phyloP scores from a whole-genome alignment of 2,329 filamentous ascomycete species.

The Pseudocercospora pini-densiflorae region DNA sequence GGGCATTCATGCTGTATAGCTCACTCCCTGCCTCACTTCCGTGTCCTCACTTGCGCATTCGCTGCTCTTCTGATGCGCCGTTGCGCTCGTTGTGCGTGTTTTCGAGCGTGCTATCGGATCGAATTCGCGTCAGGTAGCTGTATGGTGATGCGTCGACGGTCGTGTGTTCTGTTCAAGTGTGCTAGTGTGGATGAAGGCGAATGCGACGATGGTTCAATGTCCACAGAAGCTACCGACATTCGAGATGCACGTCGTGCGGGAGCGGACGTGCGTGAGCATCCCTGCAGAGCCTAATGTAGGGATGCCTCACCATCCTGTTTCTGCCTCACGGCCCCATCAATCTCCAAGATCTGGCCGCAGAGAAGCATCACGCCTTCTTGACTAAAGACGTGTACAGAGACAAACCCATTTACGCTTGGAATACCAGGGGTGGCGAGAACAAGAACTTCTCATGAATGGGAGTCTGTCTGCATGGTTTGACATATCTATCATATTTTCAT shows the following conservation, averaged over 20 bases:
- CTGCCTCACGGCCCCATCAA: background rate
- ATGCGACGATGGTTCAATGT: slow-evolving; percentile 1
- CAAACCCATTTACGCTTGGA: no score
- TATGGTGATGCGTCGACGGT: background rate
- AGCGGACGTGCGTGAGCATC: background rate
- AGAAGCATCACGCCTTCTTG: background rate
- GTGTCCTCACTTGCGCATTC: slow-evolving; percentile 3
- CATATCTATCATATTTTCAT: background rate
- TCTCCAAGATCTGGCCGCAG: background rate
- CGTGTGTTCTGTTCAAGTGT: background rate
- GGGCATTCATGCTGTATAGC: slow-evolving; percentile 15
- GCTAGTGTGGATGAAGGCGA: background rate
- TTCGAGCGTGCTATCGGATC: background rate
- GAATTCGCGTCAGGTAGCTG: background rate
- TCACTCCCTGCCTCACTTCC: background rate
- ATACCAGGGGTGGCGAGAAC: no score
- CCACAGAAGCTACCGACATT: background rate
- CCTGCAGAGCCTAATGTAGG: background rate
- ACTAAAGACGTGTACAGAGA: no score
- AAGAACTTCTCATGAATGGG: no score
- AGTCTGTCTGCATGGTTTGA: background rate
- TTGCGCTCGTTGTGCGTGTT: background rate
- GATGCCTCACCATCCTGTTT: background rate
- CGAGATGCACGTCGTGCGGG: background rate
- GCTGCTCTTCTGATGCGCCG: background rate